phyloP scores from a whole-genome alignment of 1,139 yeast species.

The Zygoascus hellenicus region DNA sequence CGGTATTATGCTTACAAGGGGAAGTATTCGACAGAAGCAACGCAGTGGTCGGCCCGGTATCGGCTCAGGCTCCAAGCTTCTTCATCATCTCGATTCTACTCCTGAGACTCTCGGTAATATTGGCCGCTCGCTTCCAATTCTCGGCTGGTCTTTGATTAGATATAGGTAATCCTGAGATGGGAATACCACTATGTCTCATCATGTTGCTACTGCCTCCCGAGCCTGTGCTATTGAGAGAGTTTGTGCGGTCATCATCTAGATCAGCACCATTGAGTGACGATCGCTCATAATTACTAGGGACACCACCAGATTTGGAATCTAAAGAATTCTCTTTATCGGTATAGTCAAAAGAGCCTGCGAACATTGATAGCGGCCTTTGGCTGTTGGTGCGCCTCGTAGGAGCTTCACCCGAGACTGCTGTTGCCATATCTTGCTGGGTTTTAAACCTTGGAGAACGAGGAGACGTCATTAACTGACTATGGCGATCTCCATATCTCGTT shows the following conservation, averaged over 20 bases:
- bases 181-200: neutral
- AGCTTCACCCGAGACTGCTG: slow-evolving; percentile 20
- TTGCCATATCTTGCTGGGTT: neutral
- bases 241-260: slow-evolving; percentile 3
- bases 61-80: slow-evolving; percentile 7
- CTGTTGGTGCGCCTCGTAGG: slow-evolving; percentile 9
- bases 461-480: slow-evolving; percentile 3
- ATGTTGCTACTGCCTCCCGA: neutral
- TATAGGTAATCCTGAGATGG: neutral
- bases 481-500: slow-evolving; percentile 3
- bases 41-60: neutral
- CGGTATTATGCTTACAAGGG: too few species aligned
- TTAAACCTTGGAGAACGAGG: slow-evolving; percentile 5
- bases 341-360: slow-evolving; percentile 1
- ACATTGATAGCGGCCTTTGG: slow-evolving; percentile 40
- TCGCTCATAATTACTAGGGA: neutral
- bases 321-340: slow-evolving; percentile 12
- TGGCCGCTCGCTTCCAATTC: slow-evolving; percentile 86
- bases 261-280: neutral
- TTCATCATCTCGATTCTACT: slow-evolving; percentile 89
- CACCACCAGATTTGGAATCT: neutral
- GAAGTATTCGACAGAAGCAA: too few species aligned
- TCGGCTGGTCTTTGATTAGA: slow-evolving; percentile 34
- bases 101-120: slow-evolving; percentile 76
- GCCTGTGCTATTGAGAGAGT: neutral